Evolutionary conservation across 345 rosid genomes (phyloP).

Genomic region (Brassica napus): Da-Ae NC_063435.1:489501-490000

Average conservation of each 20-base stretch:
- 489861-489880: constrained; percentile 98
- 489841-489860: constrained; percentile 78
- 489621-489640: constrained; percentile 30
- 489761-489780: background rate
- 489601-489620: constrained; percentile 66
- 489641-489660: constrained; percentile 31
- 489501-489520: constrained; percentile 49
- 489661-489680: constrained; percentile 49
- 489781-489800: background rate
- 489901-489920: constrained; percentile 87
- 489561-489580: constrained; percentile 86
- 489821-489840: constrained; percentile 52
- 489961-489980: constrained; percentile 89
- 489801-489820: constrained; percentile 53
- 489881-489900: constrained; percentile 90
- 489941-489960: constrained; percentile 73
- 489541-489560: constrained; percentile 63
- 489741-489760: constrained; percentile 2
- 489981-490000: constrained; percentile 99
- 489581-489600: constrained; percentile 54
- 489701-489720: constrained; percentile 84
- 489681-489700: constrained; percentile 85
- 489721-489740: constrained; percentile 62
- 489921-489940: constrained; percentile 92
- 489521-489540: constrained; percentile 65